Evolutionary conservation across 495 filamentous ascomycete species (phyloP), one percentile per base, ranked within the genome.

Genomic region (Massariosphaeria phaeospora): DNA sequence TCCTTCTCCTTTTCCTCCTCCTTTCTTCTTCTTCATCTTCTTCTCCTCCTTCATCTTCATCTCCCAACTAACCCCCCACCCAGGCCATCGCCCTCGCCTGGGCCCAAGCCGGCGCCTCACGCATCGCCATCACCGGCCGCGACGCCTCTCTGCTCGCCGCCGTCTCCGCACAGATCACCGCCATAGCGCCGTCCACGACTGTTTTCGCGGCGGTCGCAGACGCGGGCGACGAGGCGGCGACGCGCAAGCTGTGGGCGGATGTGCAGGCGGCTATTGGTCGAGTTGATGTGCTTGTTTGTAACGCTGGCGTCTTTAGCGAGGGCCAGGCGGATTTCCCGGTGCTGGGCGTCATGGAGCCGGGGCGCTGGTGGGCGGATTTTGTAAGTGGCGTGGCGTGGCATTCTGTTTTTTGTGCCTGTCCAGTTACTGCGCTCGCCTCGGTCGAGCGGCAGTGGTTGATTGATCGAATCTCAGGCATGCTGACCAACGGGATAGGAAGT

Each of bases 321-420:
- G 31, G 1, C 6, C 13, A 27, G 1, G 20, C 7, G 1, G 52
- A 24, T 8, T 47, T 52, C 17, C 55, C 55, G n/a, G 24, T 47
- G 10, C 41, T 48, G 9, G 56, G 45, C 15, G 30, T 17, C 12
- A 46, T 55, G 4, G 39, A 52, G 9, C 46, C 57, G 2, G 31
- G 41, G 7, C 39, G 26, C 6, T 64, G 61, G 61, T 64, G 61
- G 57, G 20, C 25, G 23, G 50, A 64, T 49, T 33, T 64, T 18
- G 57, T 64, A 53, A 0, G 57, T 10, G 31, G 1, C 20, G 24
- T 41, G 13, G 3, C 15, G 9, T 21, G 10, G 4, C 3, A 23
- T 13, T 11, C 8, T 45, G 41, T 5, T 10, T 11, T 7, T 45
- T 26, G 11, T 30, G 44, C 4, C 13, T 24, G 20, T 17, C 35